Percentiles rank a stretch among this genome's conserved stretches.
Conservation (phyloP, 1,284 basidiomycete species). For the Boletus holoroseus region DNA sequence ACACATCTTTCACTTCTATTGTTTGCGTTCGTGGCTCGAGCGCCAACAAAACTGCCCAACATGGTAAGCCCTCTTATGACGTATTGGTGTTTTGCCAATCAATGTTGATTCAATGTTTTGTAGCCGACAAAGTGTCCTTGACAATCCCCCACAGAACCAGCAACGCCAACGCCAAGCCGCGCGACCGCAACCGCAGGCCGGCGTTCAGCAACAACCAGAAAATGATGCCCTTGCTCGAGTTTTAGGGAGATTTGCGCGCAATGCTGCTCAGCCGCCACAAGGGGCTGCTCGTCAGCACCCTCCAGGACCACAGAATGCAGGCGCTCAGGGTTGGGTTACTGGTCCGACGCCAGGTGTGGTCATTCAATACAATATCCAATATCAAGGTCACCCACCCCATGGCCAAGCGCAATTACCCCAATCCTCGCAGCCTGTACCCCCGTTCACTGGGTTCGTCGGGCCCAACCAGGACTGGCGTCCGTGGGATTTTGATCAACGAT, state of each 20-base stretch:
- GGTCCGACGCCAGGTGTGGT: conserved; percentile 39
- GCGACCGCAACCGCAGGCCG: conserved; percentile 35
- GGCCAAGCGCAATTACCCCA: conserved; percentile 25
- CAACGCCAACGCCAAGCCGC: conserved; percentile 35
- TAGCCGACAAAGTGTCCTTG: conserved; percentile 84
- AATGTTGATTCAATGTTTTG: conserved; percentile 14
- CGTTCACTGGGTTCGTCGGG: conserved; percentile 53
- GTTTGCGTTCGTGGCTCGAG: conserved; percentile 95
- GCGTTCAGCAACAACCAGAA: conserved; percentile 29
- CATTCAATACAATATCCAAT: conserved; percentile 56
- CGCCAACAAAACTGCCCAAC: conserved; percentile 95
- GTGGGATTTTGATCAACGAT: conserved; percentile 44
- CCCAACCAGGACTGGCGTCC: conserved; percentile 60
- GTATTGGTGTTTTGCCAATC: conserved; percentile 5
- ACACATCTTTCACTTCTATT: conserved; percentile 98
- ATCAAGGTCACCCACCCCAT: conserved; percentile 36
- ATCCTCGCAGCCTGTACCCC: conserved; percentile 39
- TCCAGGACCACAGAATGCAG: conserved; percentile 23
- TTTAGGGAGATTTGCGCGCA: conserved; percentile 47
- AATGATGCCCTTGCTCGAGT: conserved; percentile 41
- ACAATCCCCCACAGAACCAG: conserved; percentile 38
- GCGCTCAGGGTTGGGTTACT: conserved; percentile 29
- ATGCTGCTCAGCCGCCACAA: conserved; percentile 30
- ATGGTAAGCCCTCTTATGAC: conserved; percentile 58
- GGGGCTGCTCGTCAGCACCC: conserved; percentile 18